These are phyloP conservation scores for Eucalyptus cloeziana DNA, from an alignment of 345 rosid species.

Conservation along the genomic window DNA sequence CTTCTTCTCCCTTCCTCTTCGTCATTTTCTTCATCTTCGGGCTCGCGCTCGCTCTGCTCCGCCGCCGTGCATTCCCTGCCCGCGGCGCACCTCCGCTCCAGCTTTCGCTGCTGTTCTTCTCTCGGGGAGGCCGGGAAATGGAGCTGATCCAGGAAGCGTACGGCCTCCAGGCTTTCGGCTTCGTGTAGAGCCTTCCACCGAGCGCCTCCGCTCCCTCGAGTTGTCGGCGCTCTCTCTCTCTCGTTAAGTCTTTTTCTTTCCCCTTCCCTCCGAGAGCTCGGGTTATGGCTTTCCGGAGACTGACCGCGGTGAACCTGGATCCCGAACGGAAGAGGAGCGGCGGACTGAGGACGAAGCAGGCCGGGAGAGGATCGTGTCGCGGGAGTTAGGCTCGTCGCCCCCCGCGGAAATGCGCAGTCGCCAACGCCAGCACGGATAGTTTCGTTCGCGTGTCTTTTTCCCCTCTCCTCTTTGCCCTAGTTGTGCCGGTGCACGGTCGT, in stretches of 20 bases:
- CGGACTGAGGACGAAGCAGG: constrained; percentile 91
- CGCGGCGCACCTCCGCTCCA: background rate
- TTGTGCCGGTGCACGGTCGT: background rate
- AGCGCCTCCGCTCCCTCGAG: background rate
- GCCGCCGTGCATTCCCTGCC: background rate
- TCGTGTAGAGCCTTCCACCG: constrained; percentile 10
- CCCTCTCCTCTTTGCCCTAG: background rate
- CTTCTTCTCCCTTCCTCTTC: background rate
- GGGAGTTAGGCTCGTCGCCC: constrained; percentile 66
- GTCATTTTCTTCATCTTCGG: background rate
- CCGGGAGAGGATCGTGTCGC: constrained; percentile 96
- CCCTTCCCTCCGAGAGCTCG: background rate
- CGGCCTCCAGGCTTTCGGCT: constrained; percentile 18
- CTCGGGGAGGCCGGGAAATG: constrained; percentile 11
- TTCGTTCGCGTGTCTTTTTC: background rate
- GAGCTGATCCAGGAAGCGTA: constrained; percentile 39
- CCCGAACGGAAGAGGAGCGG: constrained; percentile 91
- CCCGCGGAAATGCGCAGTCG: background rate
- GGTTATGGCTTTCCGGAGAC: constrained; percentile 50
- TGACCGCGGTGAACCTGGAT: constrained; percentile 69
- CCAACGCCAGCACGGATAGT: background rate
- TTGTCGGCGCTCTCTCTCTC: background rate
- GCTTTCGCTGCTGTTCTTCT: background rate
- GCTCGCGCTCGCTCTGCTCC: background rate
- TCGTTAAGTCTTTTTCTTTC: background rate